Percentiles rank a stretch among this genome's conserved stretches.
phyloP scores from a whole-genome alignment of 2,329 filamentous ascomycete genomes.

The Aureobasidium sp. region DNA sequence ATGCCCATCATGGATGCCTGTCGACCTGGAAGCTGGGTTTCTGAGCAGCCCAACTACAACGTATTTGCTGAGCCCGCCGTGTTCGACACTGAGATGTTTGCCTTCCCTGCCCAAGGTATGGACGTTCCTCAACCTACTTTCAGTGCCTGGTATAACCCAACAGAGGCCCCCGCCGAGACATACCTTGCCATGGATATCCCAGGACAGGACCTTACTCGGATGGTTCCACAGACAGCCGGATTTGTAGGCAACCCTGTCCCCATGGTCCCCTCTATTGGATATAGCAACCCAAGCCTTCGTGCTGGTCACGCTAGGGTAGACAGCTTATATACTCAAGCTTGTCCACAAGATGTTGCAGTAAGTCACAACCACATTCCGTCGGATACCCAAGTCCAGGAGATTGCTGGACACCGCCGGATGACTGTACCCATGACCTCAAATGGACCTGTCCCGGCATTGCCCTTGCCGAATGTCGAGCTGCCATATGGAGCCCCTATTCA shows the following conservation, averaged over 20 bases:
- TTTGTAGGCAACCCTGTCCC: slow-evolving; percentile 8
- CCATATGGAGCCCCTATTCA: slow-evolving; percentile 4
- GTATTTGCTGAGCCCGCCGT: slow-evolving; percentile 1
- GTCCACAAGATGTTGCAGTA: slow-evolving; percentile 5
- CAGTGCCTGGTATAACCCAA: background rate
- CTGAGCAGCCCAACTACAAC: background rate
- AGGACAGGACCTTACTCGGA: background rate
- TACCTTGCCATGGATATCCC: background rate
- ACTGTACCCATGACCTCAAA: background rate
- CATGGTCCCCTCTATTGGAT: background rate
- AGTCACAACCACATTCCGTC: background rate
- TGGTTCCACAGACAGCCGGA: slow-evolving; percentile 10
- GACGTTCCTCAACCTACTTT: background rate
- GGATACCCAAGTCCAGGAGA: background rate
- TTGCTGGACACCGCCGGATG: slow-evolving; percentile 1
- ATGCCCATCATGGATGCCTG: background rate
- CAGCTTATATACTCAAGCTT: slow-evolving; percentile 8
- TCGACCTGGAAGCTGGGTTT: background rate
- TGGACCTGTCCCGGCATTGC: background rate
- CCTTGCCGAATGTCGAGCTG: background rate
- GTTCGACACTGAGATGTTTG: background rate
- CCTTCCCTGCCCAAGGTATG: background rate
- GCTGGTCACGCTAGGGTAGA: background rate
- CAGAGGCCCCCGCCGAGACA: background rate
- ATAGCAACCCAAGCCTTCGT: background rate